Percentiles rank a stretch among this genome's conserved stretches.
Evolutionary conservation across 176 grass and related monocot genomes (phyloP).

Genomic region (Eleusine coracana): DNA sequence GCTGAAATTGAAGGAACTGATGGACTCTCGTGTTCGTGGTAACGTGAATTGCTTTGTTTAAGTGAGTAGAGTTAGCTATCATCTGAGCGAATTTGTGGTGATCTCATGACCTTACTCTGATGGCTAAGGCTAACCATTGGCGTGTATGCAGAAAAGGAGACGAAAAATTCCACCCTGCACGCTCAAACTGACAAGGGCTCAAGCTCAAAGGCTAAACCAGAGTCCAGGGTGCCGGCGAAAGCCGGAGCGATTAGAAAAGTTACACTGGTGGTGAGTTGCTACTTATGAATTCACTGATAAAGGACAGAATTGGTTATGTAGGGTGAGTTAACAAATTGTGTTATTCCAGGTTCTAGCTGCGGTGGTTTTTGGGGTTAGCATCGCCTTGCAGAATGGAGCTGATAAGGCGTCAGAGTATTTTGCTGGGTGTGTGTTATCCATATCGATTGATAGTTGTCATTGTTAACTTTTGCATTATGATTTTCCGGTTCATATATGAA

Average conservation of each 20-base stretch:
- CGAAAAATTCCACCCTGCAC: background rate
- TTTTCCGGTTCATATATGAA: background rate
- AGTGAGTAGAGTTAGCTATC: background rate
- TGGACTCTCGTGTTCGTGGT: background rate
- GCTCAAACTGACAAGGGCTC: background rate
- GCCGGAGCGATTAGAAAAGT: conserved; percentile 49
- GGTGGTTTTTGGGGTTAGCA: conserved; percentile 70
- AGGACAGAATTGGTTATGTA: background rate
- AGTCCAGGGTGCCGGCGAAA: background rate
- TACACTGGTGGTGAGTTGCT: conserved; percentile 52
- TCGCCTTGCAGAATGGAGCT: conserved; percentile 68
- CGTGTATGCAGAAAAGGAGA: conserved; percentile 30
- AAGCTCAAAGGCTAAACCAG: background rate
- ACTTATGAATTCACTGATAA: background rate
- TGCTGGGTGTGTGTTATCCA: conserved; percentile 68
- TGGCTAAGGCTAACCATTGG: conserved; percentile 10
- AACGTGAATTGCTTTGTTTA: too few species aligned
- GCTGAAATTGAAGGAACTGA: background rate
- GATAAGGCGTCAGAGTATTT: conserved; percentile 91
- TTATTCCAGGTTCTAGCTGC: conserved; percentile 73
- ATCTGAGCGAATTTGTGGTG: conserved; percentile 1
- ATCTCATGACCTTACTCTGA: conserved; percentile 14
- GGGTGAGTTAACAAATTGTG: conserved; percentile 1
- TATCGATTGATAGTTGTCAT: background rate
- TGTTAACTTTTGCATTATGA: conserved; percentile 8